Conservation (phyloP, 345 rosid genomes). For the Euphorbia tirucalli region DNA sequence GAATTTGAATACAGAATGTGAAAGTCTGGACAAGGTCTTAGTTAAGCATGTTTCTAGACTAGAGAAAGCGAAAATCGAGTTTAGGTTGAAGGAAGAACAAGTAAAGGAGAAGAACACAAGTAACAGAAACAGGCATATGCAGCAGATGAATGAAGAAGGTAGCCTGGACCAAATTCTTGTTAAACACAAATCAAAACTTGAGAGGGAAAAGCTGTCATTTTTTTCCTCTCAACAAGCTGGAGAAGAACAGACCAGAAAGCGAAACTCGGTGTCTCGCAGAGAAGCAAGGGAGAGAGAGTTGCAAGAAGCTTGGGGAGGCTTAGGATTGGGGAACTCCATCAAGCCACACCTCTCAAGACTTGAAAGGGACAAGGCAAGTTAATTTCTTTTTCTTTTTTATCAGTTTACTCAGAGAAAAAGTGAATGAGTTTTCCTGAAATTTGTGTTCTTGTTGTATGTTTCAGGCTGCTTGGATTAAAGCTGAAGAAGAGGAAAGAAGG, state of each 20-base stretch:
- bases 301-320: slow-evolving; percentile 88
- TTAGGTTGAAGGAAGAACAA: slow-evolving; percentile 28
- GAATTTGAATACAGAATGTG: slow-evolving; percentile 6
- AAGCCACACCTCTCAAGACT: slow-evolving; percentile 70
- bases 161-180: slow-evolving; percentile 52
- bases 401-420: too few species aligned
- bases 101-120: slow-evolving; percentile 4
- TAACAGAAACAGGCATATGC: slow-evolving; percentile 18
- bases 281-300: slow-evolving; percentile 75
- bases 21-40: slow-evolving; percentile 29
- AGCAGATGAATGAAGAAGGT: slow-evolving; percentile 36
- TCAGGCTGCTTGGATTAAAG: slow-evolving; percentile 87
- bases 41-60: slow-evolving; percentile 30
- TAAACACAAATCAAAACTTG: slow-evolving; percentile 56
- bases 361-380: slow-evolving; percentile 74
- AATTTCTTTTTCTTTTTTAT: neutral
- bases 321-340: slow-evolving; percentile 73
- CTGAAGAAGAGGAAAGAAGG: slow-evolving; percentile 78
- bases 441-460: slow-evolving; percentile 4
- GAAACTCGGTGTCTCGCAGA: slow-evolving; percentile 41
- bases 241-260: slow-evolving; percentile 27
- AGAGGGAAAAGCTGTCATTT: slow-evolving; percentile 51
- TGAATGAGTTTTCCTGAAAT: neutral
- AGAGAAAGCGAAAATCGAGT: slow-evolving; percentile 34
- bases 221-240: slow-evolving; percentile 27